Evolutionary conservation across 2,329 filamentous ascomycete genomes (phyloP).

Genomic region (Massarina eburnea): DNA sequence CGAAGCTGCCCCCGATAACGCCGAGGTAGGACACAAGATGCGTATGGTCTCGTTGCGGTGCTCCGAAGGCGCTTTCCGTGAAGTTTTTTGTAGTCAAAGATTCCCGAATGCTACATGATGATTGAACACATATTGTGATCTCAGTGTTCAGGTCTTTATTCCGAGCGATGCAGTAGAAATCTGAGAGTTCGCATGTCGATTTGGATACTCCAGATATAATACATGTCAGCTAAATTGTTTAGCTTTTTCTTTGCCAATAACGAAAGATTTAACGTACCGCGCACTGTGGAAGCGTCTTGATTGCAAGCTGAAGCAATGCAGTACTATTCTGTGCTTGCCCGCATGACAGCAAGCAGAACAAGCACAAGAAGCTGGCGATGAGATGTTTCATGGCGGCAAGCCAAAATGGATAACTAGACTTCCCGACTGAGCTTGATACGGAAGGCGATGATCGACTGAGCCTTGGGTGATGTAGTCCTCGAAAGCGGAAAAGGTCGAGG

Average conservation of each 20-base stretch:
- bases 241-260: background rate
- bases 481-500: too few relatives aligned
- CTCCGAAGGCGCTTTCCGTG: slow-evolving; percentile 37
- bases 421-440: too few relatives aligned
- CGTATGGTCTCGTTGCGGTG: slow-evolving; percentile 40
- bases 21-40: slow-evolving; percentile 35
- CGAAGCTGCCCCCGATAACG: slow-evolving; percentile 36
- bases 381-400: background rate
- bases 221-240: slow-evolving; percentile 21
- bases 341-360: background rate
- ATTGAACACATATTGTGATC: slow-evolving; percentile 22
- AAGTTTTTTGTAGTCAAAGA: slow-evolving; percentile 42
- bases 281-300: slow-evolving; percentile 7
- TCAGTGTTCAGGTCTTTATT: slow-evolving; percentile 17
- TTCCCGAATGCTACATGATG: slow-evolving; percentile 25
- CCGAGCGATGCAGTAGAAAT: slow-evolving; percentile 25
- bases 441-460: too few relatives aligned
- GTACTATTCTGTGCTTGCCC: slow-evolving; percentile 5
- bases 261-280: slow-evolving; percentile 4
- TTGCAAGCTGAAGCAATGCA: slow-evolving; percentile 3
- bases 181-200: slow-evolving; percentile 26
- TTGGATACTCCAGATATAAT: slow-evolving; percentile 19
- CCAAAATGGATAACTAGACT: too few relatives aligned
- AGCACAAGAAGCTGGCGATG: background rate
- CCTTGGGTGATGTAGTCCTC: too few relatives aligned